These are phyloP conservation scores for Dysphania ambrosioides DNA, from an alignment of 148 eudicot species.

Conservation along the genomic window DNA sequence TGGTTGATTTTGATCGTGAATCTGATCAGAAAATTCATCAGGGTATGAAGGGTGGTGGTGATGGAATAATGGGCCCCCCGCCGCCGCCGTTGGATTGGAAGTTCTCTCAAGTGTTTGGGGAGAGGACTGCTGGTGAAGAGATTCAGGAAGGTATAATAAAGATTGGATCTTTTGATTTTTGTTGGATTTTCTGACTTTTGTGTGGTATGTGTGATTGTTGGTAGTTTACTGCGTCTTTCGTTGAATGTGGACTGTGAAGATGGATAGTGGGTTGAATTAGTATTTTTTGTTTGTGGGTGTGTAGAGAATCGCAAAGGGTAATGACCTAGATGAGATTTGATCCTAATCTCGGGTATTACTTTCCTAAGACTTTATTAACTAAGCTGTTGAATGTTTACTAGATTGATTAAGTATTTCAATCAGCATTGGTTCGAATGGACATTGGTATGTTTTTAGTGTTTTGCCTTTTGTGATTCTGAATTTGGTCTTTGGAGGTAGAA, in stretches of 20 bases:
- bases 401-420: slow-evolving; percentile 5
- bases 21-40: slow-evolving; percentile 14
- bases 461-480: not conserved
- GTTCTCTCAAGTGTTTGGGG: slow-evolving; percentile 91
- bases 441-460: not conserved
- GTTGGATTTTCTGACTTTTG: not conserved
- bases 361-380: no score
- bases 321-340: not conserved
- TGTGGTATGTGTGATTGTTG: slow-evolving; percentile 5
- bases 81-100: slow-evolving; percentile 77
- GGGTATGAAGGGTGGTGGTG: slow-evolving; percentile 60
- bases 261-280: slow-evolving; percentile 13
- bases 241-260: slow-evolving; percentile 14
- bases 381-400: not conserved
- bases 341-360: not conserved
- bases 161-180: not conserved
- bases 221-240: not conserved
- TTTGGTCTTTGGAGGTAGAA: not conserved
- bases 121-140: slow-evolving; percentile 84
- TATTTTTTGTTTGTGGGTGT: not conserved
- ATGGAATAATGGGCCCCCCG: slow-evolving; percentile 35
- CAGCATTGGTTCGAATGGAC: not conserved
- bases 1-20: slow-evolving; percentile 22
- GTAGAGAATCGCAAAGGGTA: not conserved
- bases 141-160: slow-evolving; percentile 89